Base-by-base conservation (phyloP, 2,329 filamentous ascomycete species). In the Trichoderma koningii region DNA sequence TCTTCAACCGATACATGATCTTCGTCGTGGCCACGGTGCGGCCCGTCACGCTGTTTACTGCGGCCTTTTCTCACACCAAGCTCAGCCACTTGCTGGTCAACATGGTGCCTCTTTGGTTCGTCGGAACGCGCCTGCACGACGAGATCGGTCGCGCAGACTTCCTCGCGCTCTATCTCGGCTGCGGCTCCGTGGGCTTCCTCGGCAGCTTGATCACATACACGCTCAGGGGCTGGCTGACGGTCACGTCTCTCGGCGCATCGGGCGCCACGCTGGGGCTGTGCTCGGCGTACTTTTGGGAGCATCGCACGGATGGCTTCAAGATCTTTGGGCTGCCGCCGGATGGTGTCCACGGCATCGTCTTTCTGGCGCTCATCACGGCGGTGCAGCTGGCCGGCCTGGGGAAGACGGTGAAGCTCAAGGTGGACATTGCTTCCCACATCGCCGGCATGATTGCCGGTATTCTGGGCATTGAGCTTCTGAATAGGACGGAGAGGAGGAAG, bases 101-200 rank as follows among this genome's bases (percentile, higher is more conserved):
- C 76, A 87, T 91, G 84, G 70, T 82, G 9, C 78, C 84, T 47
- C 79, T 94, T 5, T 88, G 82, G 79, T 79, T 91, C 71, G 80
- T 92, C 19, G 91, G 90, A 26, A 83, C 83, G 10, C 80, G 83
- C 1, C 79, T 92, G 41, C 88, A 91, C 76, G 87, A 91, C 67
- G 88, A 92, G 69, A 78, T 92, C 28, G 89, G 88, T 12, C 82
- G 89, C 12, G 88, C 84, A 15, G 82, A 85, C 63, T 92, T 92
- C 76, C 77, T 92, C 21, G 83, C 87, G n/a, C 77, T 91, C 38
- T 91, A 89, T 74, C 68, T 89, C 38, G 78, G 82, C 7, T 82
- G 82, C 7, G 89, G 88, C 60, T 79, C 81, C 1, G 50, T 86
- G 1, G 86, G 85, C 9, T 86, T 85, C 66, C 82, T 88, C 66